Evolutionary conservation across 78 protist species (phyloP).

Genomic region (Dictyostelium capitatum): DNA sequence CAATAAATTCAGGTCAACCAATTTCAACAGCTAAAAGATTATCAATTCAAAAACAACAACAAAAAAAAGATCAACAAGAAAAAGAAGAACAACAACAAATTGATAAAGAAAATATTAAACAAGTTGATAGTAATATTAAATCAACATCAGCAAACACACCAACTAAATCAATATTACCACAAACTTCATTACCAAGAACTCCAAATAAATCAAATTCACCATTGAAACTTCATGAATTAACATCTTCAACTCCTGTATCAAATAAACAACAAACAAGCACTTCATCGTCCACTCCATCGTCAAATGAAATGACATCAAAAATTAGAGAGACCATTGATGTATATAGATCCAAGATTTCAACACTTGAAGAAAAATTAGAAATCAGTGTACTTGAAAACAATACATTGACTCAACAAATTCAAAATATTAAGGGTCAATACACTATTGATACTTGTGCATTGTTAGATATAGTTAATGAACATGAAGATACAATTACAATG

Average conservation of each 20-base stretch:
- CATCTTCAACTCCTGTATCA: background rate
- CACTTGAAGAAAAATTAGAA: slow-evolving; percentile 51
- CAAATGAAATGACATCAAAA: slow-evolving; percentile 18
- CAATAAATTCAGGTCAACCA: slow-evolving; percentile 5
- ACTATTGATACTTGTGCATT: slow-evolving; percentile 5
- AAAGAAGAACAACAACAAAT: background rate
- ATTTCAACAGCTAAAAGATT: background rate
- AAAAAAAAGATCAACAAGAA: slow-evolving; percentile 21
- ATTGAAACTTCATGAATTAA: background rate
- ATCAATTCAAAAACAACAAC: slow-evolving; percentile 30
- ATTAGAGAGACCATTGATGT: slow-evolving; percentile 48
- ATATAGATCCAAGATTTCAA: slow-evolving; percentile 41
- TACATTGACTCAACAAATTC: slow-evolving; percentile 46
- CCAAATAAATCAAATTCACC: background rate
- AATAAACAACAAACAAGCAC: background rate
- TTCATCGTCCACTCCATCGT: background rate
- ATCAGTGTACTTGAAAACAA: background rate
- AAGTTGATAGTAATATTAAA: background rate
- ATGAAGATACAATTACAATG: background rate
- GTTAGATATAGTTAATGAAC: slow-evolving; percentile 38
- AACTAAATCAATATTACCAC: slow-evolving; percentile 4
- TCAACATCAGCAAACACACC: slow-evolving; percentile 17
- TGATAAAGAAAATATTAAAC: background rate
- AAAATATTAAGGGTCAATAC: background rate
- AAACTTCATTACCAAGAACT: background rate